phyloP scores from a whole-genome alignment of 2,329 filamentous ascomycete species.

The Colletotrichum camelliae region DNA sequence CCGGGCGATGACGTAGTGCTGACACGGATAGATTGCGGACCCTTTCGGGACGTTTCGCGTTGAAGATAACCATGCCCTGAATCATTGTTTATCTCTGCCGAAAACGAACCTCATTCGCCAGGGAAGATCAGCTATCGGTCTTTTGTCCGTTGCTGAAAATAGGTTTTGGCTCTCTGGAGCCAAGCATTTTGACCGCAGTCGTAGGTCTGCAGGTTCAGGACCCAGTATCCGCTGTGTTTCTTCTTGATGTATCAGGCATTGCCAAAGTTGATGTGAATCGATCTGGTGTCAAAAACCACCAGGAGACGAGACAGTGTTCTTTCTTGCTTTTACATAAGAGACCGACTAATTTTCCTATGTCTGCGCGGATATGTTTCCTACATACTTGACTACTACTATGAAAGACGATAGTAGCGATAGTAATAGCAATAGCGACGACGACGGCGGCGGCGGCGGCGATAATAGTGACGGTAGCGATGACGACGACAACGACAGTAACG shows the following conservation, averaged over 20 bases:
- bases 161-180: neutral
- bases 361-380: neutral
- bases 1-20: conserved; percentile 7
- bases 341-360: neutral
- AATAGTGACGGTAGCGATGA: neutral
- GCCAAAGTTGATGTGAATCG: neutral
- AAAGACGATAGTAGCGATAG: neutral
- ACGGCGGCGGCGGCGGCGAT: neutral
- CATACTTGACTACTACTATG: neutral
- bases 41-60: neutral
- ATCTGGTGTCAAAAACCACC: neutral
- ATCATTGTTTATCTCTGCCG: neutral
- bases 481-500: too few species aligned
- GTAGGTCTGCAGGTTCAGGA: neutral
- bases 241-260: neutral
- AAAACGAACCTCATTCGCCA: neutral
- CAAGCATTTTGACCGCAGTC: neutral
- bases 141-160: neutral
- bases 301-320: neutral
- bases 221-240: neutral
- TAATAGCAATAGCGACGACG: neutral
- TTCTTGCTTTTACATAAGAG: neutral
- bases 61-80: neutral
- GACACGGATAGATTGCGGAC: neutral
- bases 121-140: neutral